Conservation (phyloP, 2,329 filamentous ascomycete genomes). For the Verticillium tricorpus region DNA sequence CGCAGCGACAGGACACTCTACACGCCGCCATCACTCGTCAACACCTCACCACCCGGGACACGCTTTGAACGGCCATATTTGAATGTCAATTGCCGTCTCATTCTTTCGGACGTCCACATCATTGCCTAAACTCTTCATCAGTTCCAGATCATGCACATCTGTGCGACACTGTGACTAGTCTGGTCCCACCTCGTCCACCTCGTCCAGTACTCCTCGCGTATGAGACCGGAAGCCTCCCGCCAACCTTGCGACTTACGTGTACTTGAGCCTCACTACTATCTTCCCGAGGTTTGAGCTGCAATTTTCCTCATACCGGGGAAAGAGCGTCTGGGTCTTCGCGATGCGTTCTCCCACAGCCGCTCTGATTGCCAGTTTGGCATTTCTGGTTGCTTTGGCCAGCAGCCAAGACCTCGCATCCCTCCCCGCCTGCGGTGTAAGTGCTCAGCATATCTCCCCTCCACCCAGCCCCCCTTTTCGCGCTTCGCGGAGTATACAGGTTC, state of each 20-base stretch:
- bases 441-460: not conserved
- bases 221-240: not conserved
- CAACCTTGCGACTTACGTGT: not conserved
- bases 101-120: not conserved
- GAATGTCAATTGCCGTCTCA: not conserved
- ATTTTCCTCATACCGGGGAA: no score
- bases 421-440: constrained; percentile 13
- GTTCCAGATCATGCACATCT: not conserved
- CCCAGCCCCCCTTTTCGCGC: not conserved
- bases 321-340: not conserved
- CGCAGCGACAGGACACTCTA: not conserved
- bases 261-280: not conserved
- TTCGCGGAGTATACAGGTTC: not conserved
- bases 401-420: constrained; percentile 9
- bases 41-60: not conserved
- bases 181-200: not conserved
- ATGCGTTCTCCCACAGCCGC: not conserved
- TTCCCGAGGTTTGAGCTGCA: no score
- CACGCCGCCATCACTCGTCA: not conserved
- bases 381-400: not conserved
- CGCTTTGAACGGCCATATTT: not conserved
- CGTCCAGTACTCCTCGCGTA: not conserved
- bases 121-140: not conserved
- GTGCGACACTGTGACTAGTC: not conserved
- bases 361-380: not conserved